Evolutionary conservation across 202 grass and related monocot genomes (phyloP), one percentile per base, ranked within the genome.

Genomic region (Zoysia matrella): DNA sequence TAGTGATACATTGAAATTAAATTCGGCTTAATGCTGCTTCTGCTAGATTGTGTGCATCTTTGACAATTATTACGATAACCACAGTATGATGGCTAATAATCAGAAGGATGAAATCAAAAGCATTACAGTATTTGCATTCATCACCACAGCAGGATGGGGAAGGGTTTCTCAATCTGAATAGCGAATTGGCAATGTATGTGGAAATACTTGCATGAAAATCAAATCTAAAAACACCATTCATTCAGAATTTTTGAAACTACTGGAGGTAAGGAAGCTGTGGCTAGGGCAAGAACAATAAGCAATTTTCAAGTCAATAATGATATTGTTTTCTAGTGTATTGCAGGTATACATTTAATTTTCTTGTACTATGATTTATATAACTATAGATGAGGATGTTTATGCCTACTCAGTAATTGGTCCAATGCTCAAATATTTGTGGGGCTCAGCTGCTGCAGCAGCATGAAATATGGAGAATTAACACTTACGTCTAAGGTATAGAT

Each of bases 401-500:
- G 63, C 3, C 55, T 57, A 85, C 41, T 46, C 46, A 58, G 11
- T 73, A 74, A 73, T 62, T 76, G 52, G 56, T 61, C 74, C 44
- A 81, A 4, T 67, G 62, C 30, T 42, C 50, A 92, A 77, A 81
- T 14, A 74, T 40, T 22, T 8, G 63, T 15, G 63, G 39, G 14
- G 7, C 47, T 69, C 42, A 5, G 64, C 78, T 73, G 57, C 64
- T 45, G 45, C 52, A 9, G 22, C 80, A 77, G 15, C 7, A 47
- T 74, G 53, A 56, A 84, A 79, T 39, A 50, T 10, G 50, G 44
- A 69, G 12, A 71, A 76, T 74, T 74, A 61, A 67, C 69, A 80
- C 92, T 93, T 91, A 98, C 95, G 89, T n/a, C 95, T 88, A 69
- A 98, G 87, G 74, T 98, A 98, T 15, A 95, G 71, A 91, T 98